phyloP scores from a whole-genome alignment of 257 asterid species.

The Capsicum pubescens region DNA sequence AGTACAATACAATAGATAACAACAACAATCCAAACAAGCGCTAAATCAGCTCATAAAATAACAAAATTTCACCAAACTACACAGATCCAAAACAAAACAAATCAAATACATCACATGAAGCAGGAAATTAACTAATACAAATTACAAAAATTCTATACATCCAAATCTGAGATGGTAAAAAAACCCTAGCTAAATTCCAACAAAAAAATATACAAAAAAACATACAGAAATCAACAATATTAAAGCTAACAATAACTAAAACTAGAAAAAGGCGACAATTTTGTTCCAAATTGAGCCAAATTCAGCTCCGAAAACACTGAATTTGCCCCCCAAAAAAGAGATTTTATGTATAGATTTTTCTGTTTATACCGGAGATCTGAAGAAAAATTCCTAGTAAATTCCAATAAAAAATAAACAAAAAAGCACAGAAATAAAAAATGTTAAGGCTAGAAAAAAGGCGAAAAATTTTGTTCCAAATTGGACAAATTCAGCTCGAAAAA shows the following conservation, averaged over 20 bases:
- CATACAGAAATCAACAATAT: not conserved
- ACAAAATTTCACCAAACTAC: not conserved
- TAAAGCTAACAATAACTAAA: not conserved
- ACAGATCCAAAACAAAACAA: not conserved
- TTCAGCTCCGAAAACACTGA: not conserved
- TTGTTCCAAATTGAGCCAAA: not conserved
- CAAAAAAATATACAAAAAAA: not conserved
- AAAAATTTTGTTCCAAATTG: not conserved
- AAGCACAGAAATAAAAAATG: not conserved
- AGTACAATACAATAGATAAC: no score
- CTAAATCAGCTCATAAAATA: not conserved
- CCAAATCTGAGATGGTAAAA: not conserved
- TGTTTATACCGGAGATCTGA: no score
- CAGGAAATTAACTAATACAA: not conserved
- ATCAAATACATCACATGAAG: not conserved
- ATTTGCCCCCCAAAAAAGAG: not conserved
- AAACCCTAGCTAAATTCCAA: not conserved
- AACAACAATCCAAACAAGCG: no score
- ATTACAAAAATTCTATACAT: not conserved
- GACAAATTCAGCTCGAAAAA: constrained; percentile 1
- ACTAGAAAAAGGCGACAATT: not conserved
- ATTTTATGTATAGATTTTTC: no score
- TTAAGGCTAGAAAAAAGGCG: not conserved
- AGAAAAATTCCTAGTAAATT: not conserved
- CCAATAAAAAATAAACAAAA: not conserved